These are phyloP conservation scores for Penicillium ucsense DNA, from an alignment of 495 filamentous ascomycete species.

Conservation along the genomic window DNA sequence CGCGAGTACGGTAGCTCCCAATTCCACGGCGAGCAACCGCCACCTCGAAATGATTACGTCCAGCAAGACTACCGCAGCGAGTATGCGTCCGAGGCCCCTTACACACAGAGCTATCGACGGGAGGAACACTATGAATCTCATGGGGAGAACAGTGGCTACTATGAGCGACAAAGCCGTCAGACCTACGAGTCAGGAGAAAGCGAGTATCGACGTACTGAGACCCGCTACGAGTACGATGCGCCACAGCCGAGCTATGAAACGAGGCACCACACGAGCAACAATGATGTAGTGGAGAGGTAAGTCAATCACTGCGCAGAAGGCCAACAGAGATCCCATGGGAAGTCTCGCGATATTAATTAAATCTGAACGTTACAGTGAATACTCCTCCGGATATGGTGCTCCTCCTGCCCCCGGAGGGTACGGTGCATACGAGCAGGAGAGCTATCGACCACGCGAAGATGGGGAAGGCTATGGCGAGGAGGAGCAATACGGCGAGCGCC, in stretches of 20 bases:
- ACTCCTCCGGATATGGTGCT: constrained; percentile 9
- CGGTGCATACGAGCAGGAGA: constrained; percentile 4
- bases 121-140: constrained; percentile 22
- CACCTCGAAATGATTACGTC: constrained; percentile 3
- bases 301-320: background rate
- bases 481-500: background rate
- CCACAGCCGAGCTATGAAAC: constrained; percentile 5
- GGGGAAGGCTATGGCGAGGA: constrained; percentile 12
- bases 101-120: constrained; percentile 6
- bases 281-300: constrained; percentile 11
- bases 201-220: constrained; percentile 13
- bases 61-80: constrained; percentile 1
- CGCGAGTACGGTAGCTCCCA: no score
- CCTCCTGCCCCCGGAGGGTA: constrained; percentile 11
- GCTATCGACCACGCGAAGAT: constrained; percentile 8
- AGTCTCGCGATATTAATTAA: constrained; percentile 1
- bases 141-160: constrained; percentile 16
- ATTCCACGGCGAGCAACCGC: background rate
- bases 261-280: constrained; percentile 4
- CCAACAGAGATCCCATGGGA: background rate
- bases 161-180: constrained; percentile 12
- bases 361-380: constrained; percentile 6
- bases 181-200: constrained; percentile 4
- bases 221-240: constrained; percentile 6
- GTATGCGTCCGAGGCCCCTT: constrained; percentile 2